These are phyloP conservation scores for Oryza meridionalis DNA, from an alignment of 176 grass and related monocot genomes.

Conservation along the genomic window DNA sequence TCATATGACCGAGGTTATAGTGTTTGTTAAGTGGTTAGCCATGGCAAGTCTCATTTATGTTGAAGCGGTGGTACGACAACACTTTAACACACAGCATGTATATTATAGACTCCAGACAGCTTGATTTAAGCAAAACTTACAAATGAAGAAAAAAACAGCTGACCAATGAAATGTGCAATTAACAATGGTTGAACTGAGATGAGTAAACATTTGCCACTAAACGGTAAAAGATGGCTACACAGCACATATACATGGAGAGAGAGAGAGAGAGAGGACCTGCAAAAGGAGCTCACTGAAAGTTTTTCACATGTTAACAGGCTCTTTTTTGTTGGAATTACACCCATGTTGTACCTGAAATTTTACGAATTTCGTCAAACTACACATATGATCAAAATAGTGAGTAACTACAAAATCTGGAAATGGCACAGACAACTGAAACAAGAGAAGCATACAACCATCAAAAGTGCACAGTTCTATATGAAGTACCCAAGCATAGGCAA, in stretches of 20 bases:
- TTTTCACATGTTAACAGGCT: conserved; percentile 72
- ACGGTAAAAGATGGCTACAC: neutral
- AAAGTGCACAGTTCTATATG: neutral
- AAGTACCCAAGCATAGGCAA: conserved; percentile 10
- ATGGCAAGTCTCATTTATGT: neutral
- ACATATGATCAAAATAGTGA: conserved; percentile 5
- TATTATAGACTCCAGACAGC: neutral
- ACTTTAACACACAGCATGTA: neutral
- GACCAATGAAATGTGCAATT: neutral
- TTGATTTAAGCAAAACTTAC: neutral
- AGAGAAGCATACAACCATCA: conserved; percentile 5
- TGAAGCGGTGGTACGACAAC: neutral
- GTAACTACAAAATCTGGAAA: neutral
- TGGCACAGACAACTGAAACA: neutral
- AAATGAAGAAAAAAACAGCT: neutral
- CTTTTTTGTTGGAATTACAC: conserved; percentile 73
- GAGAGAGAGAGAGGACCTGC: conserved; percentile 51
- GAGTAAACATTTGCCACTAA: neutral
- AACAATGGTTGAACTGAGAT: neutral
- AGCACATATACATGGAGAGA: neutral
- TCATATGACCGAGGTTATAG: neutral
- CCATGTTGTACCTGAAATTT: conserved; percentile 81
- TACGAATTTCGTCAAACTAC: conserved; percentile 4
- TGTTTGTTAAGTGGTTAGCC: neutral
- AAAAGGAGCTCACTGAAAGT: conserved; percentile 74